Evolutionary conservation across 208 protist genomes (phyloP).

Genomic region (Acanthamoeba healyi): DNA sequence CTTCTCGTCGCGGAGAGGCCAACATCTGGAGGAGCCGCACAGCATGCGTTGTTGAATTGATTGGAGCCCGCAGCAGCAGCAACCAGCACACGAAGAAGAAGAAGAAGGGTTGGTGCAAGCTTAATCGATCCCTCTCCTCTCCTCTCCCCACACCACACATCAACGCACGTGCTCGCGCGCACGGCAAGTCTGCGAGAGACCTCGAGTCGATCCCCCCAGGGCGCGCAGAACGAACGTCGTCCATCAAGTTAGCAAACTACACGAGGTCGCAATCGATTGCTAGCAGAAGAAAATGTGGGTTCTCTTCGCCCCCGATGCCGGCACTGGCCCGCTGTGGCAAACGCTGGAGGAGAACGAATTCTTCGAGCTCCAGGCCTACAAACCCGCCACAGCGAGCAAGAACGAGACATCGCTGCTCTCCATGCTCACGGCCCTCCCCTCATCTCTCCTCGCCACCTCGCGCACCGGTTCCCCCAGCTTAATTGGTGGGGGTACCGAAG

Average conservation of each 20-base stretch:
- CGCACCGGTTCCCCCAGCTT: neutral
- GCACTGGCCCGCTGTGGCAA: neutral
- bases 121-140: neutral
- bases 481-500: neutral
- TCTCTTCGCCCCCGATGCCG: slow-evolving; percentile 24
- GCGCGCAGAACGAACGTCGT: neutral
- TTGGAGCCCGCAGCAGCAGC: neutral
- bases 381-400: slow-evolving; percentile 25
- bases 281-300: slow-evolving; percentile 75
- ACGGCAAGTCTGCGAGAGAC: neutral
- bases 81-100: neutral
- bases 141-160: neutral
- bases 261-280: too few species aligned
- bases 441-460: slow-evolving; percentile 19
- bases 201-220: neutral
- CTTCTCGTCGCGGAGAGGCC: neutral
- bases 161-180: too few species aligned
- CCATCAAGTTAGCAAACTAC: neutral
- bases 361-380: slow-evolving; percentile 46
- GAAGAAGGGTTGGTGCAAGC: neutral
- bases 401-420: slow-evolving; percentile 12
- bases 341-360: slow-evolving; percentile 70
- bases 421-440: slow-evolving; percentile 58
- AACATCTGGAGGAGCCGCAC: neutral
- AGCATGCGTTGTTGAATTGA: slow-evolving; percentile 6